A percentile compares a stretch with the other conserved stretches of the same genome.
These are phyloP conservation scores for Styphnolobium japonicum DNA, from an alignment of 306 rosid species.

Conservation along the genomic window DNA sequence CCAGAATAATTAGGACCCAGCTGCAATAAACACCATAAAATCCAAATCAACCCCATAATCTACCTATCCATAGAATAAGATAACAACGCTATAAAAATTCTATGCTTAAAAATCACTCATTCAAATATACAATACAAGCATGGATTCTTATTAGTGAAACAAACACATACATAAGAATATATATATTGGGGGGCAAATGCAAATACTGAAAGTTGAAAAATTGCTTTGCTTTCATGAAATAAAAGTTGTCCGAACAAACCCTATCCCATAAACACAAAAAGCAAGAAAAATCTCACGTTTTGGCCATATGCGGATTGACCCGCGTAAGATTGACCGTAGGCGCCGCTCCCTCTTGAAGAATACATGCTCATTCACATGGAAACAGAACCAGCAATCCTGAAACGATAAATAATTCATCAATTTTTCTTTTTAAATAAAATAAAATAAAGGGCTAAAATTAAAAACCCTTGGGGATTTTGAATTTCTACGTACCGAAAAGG, in stretches of 20 bases:
- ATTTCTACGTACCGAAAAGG: conserved; percentile 21
- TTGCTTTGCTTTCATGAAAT: neutral
- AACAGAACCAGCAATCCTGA: conserved; percentile 22
- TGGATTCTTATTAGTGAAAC: neutral
- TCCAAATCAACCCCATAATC: conserved; percentile 1
- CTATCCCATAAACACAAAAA: neutral
- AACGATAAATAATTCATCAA: neutral
- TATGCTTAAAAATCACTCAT: neutral
- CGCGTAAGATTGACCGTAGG: conserved; percentile 77
- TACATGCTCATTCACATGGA: conserved; percentile 59
- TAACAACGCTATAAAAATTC: neutral
- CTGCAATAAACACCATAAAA: conserved; percentile 36
- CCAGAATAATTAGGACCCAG: conserved; percentile 69
- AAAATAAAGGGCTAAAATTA: too few species aligned
- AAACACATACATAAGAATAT: neutral
- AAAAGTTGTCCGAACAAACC: too few species aligned
- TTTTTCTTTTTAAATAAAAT: neutral
- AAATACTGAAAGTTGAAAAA: neutral
- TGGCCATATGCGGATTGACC: conserved; percentile 87
- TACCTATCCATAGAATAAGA: neutral
- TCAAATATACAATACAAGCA: neutral
- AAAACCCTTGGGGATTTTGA: too few species aligned
- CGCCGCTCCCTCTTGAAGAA: conserved; percentile 81
- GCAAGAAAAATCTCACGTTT: conserved; percentile 51
- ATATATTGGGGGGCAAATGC: neutral